phyloP scores from a whole-genome alignment of 768 basidiomycete genomes.

The Leccinum uliginosum region DNA sequence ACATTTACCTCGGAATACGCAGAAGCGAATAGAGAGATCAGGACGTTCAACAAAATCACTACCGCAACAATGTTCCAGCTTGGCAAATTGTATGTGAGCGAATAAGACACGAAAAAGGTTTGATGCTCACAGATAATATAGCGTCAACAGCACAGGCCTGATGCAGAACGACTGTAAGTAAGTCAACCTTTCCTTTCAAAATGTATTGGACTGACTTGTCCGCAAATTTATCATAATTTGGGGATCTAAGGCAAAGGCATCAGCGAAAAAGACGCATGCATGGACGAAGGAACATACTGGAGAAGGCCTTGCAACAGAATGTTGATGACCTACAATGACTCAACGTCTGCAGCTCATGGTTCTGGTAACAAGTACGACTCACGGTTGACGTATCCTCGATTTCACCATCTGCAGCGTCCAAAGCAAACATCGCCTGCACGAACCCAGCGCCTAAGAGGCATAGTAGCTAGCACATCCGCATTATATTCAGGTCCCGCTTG shows the following conservation, averaged over 20 bases:
- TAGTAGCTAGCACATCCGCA: slow-evolving; percentile 49
- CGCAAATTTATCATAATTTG: slow-evolving; percentile 58
- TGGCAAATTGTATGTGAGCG: not conserved
- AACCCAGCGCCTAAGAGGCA: slow-evolving; percentile 84
- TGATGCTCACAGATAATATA: slow-evolving; percentile 75
- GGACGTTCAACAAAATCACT: slow-evolving; percentile 84
- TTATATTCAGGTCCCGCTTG: not conserved
- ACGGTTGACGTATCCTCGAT: slow-evolving; percentile 51
- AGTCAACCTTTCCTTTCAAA: not conserved
- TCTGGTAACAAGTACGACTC: slow-evolving; percentile 16
- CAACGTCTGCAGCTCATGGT: not conserved
- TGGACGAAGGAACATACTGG: slow-evolving; percentile 43
- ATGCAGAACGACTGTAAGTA: not conserved
- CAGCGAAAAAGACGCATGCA: not conserved
- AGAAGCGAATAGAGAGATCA: slow-evolving; percentile 93
- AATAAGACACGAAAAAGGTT: not conserved
- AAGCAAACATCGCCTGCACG: slow-evolving; percentile 79
- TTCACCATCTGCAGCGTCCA: slow-evolving; percentile 86
- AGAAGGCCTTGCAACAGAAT: slow-evolving; percentile 75
- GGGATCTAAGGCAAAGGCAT: slow-evolving; percentile 41
- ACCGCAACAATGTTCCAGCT: slow-evolving; percentile 84
- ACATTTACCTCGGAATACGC: slow-evolving; percentile 81
- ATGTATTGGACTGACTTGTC: slow-evolving; percentile 34
- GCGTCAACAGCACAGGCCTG: slow-evolving; percentile 54
- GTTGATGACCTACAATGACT: slow-evolving; percentile 52